Evolutionary conservation across 140 eudicot species (phyloP).

Genomic region (Anethum foeniculum): DNA sequence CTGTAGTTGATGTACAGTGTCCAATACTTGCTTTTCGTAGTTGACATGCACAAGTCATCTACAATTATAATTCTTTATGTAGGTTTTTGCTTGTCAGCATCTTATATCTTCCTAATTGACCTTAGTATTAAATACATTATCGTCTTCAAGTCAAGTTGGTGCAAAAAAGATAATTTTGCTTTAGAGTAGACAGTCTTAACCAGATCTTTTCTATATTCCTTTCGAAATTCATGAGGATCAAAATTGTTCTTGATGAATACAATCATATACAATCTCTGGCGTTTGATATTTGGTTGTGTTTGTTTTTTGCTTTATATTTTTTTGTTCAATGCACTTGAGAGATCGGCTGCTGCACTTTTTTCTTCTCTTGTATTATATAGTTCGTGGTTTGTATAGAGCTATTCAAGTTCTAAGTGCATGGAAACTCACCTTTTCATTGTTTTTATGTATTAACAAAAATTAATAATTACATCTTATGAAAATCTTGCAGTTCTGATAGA

Average conservation of each 20-base stretch:
- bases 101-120: background rate
- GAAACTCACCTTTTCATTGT: background rate
- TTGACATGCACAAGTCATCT: background rate
- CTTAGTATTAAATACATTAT: background rate
- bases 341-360: background rate
- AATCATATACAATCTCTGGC: background rate
- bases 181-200: background rate
- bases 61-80: background rate
- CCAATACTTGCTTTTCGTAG: background rate
- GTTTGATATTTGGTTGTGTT: background rate
- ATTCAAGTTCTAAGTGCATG: background rate
- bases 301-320: background rate
- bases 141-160: background rate
- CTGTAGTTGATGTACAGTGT: background rate
- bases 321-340: background rate
- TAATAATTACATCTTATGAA: background rate
- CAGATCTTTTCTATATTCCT: background rate
- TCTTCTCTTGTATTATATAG: background rate
- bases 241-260: background rate
- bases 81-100: background rate
- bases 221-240: background rate
- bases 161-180: background rate
- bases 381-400: background rate
- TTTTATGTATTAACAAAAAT: background rate
- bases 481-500: conserved; percentile 52